Evolutionary conservation across 768 basidiomycete genomes (phyloP).

Genomic region (Pisolithus albus): DNA sequence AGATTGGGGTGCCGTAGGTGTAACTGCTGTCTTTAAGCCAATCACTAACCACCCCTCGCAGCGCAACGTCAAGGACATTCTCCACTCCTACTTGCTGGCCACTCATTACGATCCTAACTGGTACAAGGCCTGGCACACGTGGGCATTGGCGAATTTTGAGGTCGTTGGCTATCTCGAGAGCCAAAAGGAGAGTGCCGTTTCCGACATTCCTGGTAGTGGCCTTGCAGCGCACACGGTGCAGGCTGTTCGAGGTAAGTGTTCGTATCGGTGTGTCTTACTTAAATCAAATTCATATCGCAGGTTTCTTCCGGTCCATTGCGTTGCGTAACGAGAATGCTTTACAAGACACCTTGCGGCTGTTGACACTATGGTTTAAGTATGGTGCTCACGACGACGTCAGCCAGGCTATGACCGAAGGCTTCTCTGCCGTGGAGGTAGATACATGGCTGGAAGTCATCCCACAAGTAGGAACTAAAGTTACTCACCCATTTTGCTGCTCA

Average conservation of each 20-base stretch:
- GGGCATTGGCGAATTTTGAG: constrained; percentile 95
- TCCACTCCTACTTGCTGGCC: constrained; percentile 78
- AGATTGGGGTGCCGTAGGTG: constrained; percentile 70
- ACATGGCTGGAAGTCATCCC: constrained; percentile 99
- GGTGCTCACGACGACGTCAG: constrained; percentile 87
- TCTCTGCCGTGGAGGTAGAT: constrained; percentile 86
- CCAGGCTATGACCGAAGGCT: constrained; percentile 80
- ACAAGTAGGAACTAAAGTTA: constrained; percentile 49
- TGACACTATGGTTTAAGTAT: constrained; percentile 98
- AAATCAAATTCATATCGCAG: constrained; percentile 30
- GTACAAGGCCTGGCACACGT: constrained; percentile 99
- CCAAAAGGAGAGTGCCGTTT: constrained; percentile 46
- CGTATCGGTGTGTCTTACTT: neutral
- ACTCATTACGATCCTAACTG: constrained; percentile 91
- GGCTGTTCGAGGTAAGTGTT: constrained; percentile 70
- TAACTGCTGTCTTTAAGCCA: neutral
- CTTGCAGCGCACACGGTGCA: constrained; percentile 84
- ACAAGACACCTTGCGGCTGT: constrained; percentile 86
- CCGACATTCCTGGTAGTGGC: constrained; percentile 53
- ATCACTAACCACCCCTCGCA: constrained; percentile 27
- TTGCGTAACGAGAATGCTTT: constrained; percentile 85
- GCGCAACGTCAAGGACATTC: constrained; percentile 75
- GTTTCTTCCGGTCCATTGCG: constrained; percentile 93
- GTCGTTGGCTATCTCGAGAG: constrained; percentile 79
- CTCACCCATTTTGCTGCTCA: neutral